A percentile compares a stretch with the other conserved stretches of the same genome.
These are phyloP conservation scores for Phialocephala subalpina DNA, from an alignment of 2,329 filamentous ascomycete species.

Conservation along the genomic window DNA sequence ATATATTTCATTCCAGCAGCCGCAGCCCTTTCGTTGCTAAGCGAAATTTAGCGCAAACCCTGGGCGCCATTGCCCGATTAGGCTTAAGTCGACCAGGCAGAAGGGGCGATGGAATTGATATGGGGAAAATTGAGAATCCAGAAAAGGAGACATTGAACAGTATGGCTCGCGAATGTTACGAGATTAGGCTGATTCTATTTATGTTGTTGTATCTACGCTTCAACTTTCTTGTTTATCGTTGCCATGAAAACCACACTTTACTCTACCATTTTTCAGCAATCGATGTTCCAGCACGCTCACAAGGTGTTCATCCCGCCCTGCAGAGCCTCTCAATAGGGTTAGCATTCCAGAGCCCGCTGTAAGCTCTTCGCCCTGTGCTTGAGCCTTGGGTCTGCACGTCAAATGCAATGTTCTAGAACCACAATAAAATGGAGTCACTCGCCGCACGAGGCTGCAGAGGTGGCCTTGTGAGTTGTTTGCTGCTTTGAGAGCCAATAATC, in stretches of 20 bases:
- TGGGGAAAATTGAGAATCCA: background rate
- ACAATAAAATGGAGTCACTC: constrained; percentile 26
- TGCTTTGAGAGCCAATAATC: background rate
- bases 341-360: constrained; percentile 5
- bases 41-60: constrained; percentile 22
- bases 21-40: constrained; percentile 21
- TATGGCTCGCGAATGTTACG: background rate
- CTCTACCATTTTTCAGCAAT: background rate
- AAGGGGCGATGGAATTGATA: background rate
- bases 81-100: background rate
- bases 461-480: constrained; percentile 15
- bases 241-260: background rate
- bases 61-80: background rate
- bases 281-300: background rate
- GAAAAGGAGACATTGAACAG: background rate
- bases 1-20: constrained; percentile 38
- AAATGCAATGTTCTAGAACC: constrained; percentile 14
- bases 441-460: constrained; percentile 29
- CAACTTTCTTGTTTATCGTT: background rate
- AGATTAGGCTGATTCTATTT: background rate
- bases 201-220: background rate
- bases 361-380: constrained; percentile 13
- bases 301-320: constrained; percentile 13
- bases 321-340: constrained; percentile 13
- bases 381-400: constrained; percentile 4